These are phyloP conservation scores for Falciphora oryzae DNA, from an alignment of 2,329 filamentous ascomycete genomes.

Conservation along the genomic window DNA sequence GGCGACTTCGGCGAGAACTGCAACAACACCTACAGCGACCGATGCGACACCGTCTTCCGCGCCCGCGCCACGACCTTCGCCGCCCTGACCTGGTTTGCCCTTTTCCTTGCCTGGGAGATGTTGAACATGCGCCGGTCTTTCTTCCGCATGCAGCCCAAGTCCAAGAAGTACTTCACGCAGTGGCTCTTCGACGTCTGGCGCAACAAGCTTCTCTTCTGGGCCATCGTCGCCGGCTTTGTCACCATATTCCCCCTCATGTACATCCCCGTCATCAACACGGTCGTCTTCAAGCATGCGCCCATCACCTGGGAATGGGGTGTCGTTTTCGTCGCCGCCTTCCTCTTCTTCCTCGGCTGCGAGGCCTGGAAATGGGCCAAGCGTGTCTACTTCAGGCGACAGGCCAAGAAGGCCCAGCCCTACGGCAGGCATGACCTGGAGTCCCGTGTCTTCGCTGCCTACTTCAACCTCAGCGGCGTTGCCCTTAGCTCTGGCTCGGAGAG, in stretches of 20 bases:
- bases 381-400: conserved; percentile 9
- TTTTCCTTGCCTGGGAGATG: conserved; percentile 65
- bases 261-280: conserved; percentile 43
- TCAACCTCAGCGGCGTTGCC: conserved; percentile 4
- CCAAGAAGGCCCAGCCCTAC: neutral
- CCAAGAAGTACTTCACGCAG: conserved; percentile 45
- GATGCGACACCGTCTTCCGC: conserved; percentile 54
- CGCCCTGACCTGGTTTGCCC: conserved; percentile 59
- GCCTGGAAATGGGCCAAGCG: conserved; percentile 45
- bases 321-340: conserved; percentile 35
- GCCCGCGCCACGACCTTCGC: conserved; percentile 61
- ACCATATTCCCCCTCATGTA: conserved; percentile 34
- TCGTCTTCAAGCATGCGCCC: conserved; percentile 44
- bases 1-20: conserved; percentile 44
- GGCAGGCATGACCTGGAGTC: conserved; percentile 10
- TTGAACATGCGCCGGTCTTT: conserved; percentile 58
- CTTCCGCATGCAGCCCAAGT: conserved; percentile 50
- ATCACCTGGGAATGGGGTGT: conserved; percentile 49
- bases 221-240: conserved; percentile 32
- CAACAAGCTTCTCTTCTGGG: conserved; percentile 58
- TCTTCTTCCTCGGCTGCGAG: conserved; percentile 46
- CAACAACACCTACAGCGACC: conserved; percentile 42
- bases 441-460: conserved; percentile 7
- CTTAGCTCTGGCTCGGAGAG: neutral
- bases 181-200: conserved; percentile 56